These are phyloP conservation scores for Jamesozyma hellenica DNA, from an alignment of 805 yeast species.

Conservation along the genomic window DNA sequence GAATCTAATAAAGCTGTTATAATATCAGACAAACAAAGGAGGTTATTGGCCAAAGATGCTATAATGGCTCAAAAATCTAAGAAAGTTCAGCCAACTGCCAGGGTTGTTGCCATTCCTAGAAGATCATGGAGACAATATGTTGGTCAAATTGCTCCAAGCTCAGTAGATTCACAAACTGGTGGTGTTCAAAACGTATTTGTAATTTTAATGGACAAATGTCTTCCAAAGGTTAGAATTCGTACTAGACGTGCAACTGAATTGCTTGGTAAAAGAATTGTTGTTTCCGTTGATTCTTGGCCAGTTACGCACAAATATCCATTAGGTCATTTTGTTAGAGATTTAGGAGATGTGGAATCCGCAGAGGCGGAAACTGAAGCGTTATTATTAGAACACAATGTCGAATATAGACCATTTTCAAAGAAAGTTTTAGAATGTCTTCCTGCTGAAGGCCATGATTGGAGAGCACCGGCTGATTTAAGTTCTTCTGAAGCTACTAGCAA, in stretches of 20 bases:
- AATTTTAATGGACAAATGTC: constrained; percentile 74
- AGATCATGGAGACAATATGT: constrained; percentile 95
- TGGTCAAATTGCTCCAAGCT: constrained; percentile 78
- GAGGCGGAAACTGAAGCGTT: constrained; percentile 96
- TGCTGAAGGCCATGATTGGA: constrained; percentile 87
- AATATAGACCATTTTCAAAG: constrained; percentile 89
- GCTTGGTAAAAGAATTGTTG: constrained; percentile 81
- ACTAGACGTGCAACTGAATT: constrained; percentile 80
- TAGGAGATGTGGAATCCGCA: constrained; percentile 85
- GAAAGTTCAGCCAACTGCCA: constrained; percentile 82
- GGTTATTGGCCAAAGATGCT: constrained; percentile 69
- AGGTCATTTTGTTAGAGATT: constrained; percentile 85
- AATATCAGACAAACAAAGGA: constrained; percentile 36
- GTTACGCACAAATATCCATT: constrained; percentile 72
- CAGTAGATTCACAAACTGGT: constrained; percentile 50
- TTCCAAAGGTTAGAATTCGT: constrained; percentile 78
- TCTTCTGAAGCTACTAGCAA: constrained; percentile 45
- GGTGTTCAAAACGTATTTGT: constrained; percentile 75
- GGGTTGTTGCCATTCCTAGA: constrained; percentile 75
- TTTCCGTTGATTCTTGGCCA: constrained; percentile 92
- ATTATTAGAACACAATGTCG: constrained; percentile 88
- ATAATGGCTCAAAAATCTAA: constrained; percentile 42
- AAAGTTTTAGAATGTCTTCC: constrained; percentile 90
- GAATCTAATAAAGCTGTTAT: constrained; percentile 33
- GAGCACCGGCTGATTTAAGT: constrained; percentile 57